phyloP scores from a whole-genome alignment of 176 grass and related monocot genomes.

The Echinochloa phyllopogon region DNA sequence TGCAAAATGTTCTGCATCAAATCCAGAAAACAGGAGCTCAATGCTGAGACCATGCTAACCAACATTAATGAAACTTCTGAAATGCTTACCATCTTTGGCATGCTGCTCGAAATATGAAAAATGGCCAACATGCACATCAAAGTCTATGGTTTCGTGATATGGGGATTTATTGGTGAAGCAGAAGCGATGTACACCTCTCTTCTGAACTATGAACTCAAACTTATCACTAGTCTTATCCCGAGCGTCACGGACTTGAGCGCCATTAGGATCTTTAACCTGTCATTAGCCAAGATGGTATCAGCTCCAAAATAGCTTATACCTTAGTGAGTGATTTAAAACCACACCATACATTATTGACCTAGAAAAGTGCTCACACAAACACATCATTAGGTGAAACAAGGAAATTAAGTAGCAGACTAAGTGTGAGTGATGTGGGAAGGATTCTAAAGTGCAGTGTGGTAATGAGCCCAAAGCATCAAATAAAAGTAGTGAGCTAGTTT shows the following conservation, averaged over 20 bases:
- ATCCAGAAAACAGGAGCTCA: neutral
- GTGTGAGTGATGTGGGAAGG: neutral
- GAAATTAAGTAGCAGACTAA: neutral
- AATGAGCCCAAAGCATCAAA: neutral
- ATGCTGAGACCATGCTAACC: neutral
- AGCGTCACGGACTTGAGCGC: slow-evolving; percentile 74
- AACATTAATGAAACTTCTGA: slow-evolving; percentile 8
- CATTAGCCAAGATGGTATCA: slow-evolving; percentile 28
- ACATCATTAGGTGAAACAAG: neutral
- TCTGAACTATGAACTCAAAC: slow-evolving; percentile 94
- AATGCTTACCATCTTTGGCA: slow-evolving; percentile 90
- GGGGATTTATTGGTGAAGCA: slow-evolving; percentile 95
- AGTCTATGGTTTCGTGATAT: slow-evolving; percentile 96
- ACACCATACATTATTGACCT: neutral
- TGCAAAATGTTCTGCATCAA: slow-evolving; percentile 82
- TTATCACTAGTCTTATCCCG: slow-evolving; percentile 90
- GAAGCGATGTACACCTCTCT: slow-evolving; percentile 86
- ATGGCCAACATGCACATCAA: slow-evolving; percentile 95
- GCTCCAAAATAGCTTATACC: neutral
- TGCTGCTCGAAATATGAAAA: slow-evolving; percentile 94
- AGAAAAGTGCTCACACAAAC: neutral
- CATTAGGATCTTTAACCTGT: slow-evolving; percentile 85
- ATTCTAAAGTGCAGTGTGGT: neutral
- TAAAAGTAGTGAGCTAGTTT: neutral
- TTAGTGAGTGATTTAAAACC: neutral